Evolutionary conservation across 2,329 filamentous ascomycete species (phyloP), one percentile per base, ranked within the genome.

Genomic region (Microcyclosporella mali): DNA sequence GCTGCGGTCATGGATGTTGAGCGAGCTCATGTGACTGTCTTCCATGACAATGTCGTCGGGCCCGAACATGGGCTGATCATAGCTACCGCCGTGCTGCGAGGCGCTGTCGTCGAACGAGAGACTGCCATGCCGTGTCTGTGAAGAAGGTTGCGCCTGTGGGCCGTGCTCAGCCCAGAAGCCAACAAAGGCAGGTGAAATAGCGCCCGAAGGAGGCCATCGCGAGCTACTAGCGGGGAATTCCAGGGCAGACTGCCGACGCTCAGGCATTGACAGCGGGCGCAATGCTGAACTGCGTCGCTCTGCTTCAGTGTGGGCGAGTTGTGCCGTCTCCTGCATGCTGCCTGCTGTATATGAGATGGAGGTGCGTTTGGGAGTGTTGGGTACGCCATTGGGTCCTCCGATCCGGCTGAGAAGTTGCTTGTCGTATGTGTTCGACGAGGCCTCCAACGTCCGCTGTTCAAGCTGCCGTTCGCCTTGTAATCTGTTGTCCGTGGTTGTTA

Each of bases 331-430:
- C 21, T 57, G 51, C 19, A 54, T 44, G 32, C 43, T 56, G 7
- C 49, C 53, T 28, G 49, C 34, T 12, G 48, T 47, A 33, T 53
- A 56, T 7, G 59, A 62, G 3, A 63, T 34, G 6, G 61, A 64
- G 25, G 53, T 52, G 37, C 73, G 67, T 14, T 74, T 72, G 18
- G 74, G 73, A 6, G 77, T 78, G 43, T 73, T 73, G 4, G 75
- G 72, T 16, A 45, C 47, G 44, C 73, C 47, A 35, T 73, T 56
- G 1, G 58, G 58, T 35, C 78, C 78, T 25, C 77, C 77, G 45
- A 81, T 81, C 52, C 78, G 79, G 37, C 76, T 78, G 18, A 82
- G 62, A 10, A 81, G 63, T 48, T 78, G 74, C 58, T 80, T 75
- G 56, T 82, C 78, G 61, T 81, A 82, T 25, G 73, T 75, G 55